Evolutionary conservation across 2,329 filamentous ascomycete species (phyloP).

Genomic region (Chaetomiaceae sp.): DNA sequence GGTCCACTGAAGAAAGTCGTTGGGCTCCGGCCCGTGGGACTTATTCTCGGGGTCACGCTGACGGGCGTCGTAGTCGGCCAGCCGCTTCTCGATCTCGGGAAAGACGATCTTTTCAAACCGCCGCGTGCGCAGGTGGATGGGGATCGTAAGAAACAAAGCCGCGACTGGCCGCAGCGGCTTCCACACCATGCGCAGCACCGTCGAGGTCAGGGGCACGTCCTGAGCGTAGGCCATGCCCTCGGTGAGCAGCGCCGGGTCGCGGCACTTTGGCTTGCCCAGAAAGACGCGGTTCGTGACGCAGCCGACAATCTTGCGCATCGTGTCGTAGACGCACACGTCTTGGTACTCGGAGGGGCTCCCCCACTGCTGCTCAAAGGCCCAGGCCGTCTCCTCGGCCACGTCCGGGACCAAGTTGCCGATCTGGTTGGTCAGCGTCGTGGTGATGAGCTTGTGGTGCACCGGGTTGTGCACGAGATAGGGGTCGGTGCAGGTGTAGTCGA

Average conservation of each 20-base stretch:
- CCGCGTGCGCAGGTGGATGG: conserved; percentile 25
- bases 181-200: conserved; percentile 23
- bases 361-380: conserved; percentile 27
- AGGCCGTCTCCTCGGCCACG: conserved; percentile 29
- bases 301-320: conserved; percentile 27
- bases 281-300: conserved; percentile 32
- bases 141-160: conserved; percentile 27
- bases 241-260: conserved; percentile 27
- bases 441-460: conserved; percentile 29
- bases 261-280: conserved; percentile 30
- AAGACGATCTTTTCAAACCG: conserved; percentile 25
- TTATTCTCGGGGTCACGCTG: conserved; percentile 24
- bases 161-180: conserved; percentile 24
- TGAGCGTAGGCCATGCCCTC: conserved; percentile 27
- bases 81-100: conserved; percentile 27
- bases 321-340: conserved; percentile 26
- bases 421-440: conserved; percentile 29
- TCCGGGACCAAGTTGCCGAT: conserved; percentile 31
- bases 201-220: conserved; percentile 24
- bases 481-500: conserved; percentile 28
- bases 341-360: conserved; percentile 22
- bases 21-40: conserved; percentile 9
- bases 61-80: conserved; percentile 25
- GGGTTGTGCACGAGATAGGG: conserved; percentile 24
- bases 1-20: conserved; percentile 26